A percentile compares a stretch with the other conserved stretches of the same genome.
phyloP scores from a whole-genome alignment of 148 eudicot species.

The Agrostemma githago region DNA sequence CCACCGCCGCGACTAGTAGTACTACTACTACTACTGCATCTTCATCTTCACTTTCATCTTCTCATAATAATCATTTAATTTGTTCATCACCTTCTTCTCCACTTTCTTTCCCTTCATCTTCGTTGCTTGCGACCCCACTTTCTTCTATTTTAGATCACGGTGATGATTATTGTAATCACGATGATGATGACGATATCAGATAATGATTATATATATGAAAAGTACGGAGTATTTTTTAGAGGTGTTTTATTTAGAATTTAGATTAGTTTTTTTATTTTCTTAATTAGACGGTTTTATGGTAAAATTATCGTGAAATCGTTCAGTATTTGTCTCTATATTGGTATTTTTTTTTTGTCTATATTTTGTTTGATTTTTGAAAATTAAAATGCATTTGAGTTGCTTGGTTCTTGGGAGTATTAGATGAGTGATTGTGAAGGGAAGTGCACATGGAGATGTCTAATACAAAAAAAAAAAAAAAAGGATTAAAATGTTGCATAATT shows the following conservation, averaged over 20 bases:
- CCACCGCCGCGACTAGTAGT: neutral
- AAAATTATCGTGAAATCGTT: too few species aligned
- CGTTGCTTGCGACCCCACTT: conserved; percentile 37
- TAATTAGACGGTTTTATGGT: too few species aligned
- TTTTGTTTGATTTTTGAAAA: conserved; percentile 1
- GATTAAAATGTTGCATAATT: too few species aligned
- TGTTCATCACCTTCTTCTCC: conserved; percentile 34
- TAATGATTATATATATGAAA: too few species aligned
- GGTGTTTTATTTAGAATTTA: neutral
- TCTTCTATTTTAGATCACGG: conserved; percentile 44
- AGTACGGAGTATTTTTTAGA: neutral
- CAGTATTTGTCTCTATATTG: neutral
- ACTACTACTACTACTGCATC: conserved; percentile 1
- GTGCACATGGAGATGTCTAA: conserved; percentile 25
- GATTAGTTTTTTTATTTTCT: neutral
- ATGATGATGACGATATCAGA: conserved; percentile 13
- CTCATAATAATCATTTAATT: conserved; percentile 11
- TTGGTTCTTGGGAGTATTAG: conserved; percentile 16
- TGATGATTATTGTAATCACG: conserved; percentile 27
- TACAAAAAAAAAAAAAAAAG: too few species aligned
- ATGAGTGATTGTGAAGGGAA: conserved; percentile 34
- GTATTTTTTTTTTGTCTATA: neutral
- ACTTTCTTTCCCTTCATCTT: conserved; percentile 36
- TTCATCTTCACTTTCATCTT: conserved; percentile 28
- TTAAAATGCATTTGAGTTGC: neutral